A percentile compares a stretch with the other conserved stretches of the same genome.
phyloP scores from a whole-genome alignment of 257 asterid genomes.

The Solanum pennellii region DNA sequence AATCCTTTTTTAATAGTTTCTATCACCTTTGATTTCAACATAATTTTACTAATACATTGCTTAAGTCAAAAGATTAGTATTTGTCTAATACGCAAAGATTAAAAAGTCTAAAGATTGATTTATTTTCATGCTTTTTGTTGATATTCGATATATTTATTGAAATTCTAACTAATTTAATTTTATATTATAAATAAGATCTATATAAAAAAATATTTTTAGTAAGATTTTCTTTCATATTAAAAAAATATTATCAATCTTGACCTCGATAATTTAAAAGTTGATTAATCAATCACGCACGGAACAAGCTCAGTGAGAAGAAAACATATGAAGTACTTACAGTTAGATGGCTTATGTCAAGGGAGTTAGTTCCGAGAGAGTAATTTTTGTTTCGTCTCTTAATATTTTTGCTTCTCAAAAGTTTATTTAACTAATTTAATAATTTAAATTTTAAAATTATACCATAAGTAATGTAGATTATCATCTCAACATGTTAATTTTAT shows the following conservation, averaged over 20 bases:
- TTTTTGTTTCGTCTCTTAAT: too few species aligned
- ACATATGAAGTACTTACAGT: background rate
- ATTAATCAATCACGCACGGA: background rate
- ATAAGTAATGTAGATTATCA: too few species aligned
- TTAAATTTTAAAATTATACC: too few species aligned
- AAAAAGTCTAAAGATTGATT: background rate
- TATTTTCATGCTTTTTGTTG: background rate
- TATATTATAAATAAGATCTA: background rate
- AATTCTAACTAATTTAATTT: background rate
- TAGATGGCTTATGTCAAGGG: background rate
- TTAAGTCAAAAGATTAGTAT: background rate
- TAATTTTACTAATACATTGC: background rate
- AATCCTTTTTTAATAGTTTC: background rate
- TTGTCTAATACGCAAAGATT: background rate
- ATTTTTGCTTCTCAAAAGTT: too few species aligned
- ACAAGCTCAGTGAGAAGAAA: background rate
- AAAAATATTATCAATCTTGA: background rate
- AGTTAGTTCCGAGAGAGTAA: background rate
- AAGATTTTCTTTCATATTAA: too few species aligned
- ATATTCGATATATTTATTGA: background rate
- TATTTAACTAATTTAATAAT: too few species aligned
- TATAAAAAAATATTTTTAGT: accelerated
- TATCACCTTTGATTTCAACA: background rate
- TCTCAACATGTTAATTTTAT: too few species aligned
- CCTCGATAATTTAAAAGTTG: background rate